These are phyloP conservation scores for Globisporangium ultimum DNA, from an alignment of 352 stramenopile species.

Conservation along the genomic window DNA sequence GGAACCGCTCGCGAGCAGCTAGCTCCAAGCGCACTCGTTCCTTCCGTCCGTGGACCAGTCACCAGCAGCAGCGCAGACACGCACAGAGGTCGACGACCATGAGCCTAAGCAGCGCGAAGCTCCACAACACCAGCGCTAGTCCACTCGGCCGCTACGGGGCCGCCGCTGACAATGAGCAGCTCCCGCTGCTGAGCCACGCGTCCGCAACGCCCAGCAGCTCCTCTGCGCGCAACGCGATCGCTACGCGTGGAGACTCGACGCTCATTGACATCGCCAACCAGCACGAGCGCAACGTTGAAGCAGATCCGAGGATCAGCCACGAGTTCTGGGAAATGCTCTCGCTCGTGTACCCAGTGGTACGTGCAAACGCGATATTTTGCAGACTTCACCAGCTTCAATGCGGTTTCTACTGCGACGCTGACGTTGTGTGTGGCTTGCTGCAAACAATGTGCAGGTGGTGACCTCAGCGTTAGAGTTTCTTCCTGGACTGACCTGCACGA, in stretches of 20 bases:
- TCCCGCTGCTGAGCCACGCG: not conserved
- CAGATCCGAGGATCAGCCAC: slow-evolving; percentile 14
- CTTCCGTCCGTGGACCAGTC: too few relatives aligned
- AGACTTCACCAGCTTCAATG: too few relatives aligned
- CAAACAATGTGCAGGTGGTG: slow-evolving; percentile 14
- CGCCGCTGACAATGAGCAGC: not conserved
- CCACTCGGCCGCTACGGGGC: not conserved
- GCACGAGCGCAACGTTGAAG: slow-evolving; percentile 22
- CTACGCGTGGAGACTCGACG: slow-evolving; percentile 4
- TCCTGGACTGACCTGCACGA: slow-evolving; percentile 45
- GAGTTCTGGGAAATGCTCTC: slow-evolving; percentile 19
- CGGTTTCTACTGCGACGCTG: slow-evolving; percentile 3
- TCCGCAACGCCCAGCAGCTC: not conserved
- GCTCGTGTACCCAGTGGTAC: slow-evolving; percentile 27
- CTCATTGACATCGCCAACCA: slow-evolving; percentile 15
- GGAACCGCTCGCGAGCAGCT: too few relatives aligned
- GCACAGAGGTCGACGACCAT: not conserved
- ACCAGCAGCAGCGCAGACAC: too few relatives aligned
- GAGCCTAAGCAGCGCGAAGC: not conserved
- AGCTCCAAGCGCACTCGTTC: too few relatives aligned
- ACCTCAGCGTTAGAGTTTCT: slow-evolving; percentile 52
- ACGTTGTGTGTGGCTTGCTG: too few relatives aligned
- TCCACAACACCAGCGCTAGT: not conserved
- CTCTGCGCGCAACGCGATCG: not conserved
- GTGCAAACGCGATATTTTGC: not conserved